Base-by-base conservation (phyloP, 2,329 filamentous ascomycete species). In the Juglanconis juglandina region DNA sequence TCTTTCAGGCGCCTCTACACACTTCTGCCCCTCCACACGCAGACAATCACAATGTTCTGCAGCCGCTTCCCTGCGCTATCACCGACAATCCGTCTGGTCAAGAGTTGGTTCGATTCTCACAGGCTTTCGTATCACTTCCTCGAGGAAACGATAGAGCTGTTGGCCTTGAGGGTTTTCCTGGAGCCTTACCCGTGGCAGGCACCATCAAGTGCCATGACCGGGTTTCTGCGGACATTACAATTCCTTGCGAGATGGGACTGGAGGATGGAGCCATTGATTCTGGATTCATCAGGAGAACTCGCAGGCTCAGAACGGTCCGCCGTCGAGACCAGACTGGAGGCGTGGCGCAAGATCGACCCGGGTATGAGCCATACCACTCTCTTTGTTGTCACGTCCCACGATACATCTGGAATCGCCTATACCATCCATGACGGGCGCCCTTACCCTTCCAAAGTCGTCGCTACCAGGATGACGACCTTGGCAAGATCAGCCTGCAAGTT, bases 181-280 rank as follows among this genome's bases (percentile, higher is more conserved):
- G 85, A 89, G 53, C 90, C 92, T 0, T 87, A 90, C 66, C 92
- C 95, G 0, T 97, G 91, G 89, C 77, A 83, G 42, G 77, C 83
- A 0, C 94, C 96, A 0, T 89, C 89, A 0, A 94, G 88, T 66
- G 81, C 88, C 9, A 87, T 87, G 67, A 88, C 89, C 0, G 95
- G 91, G 4, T 94, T 99, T 70, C 75, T 96, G 34, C 87, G 93
- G 30, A 90, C 91, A 1, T 78, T 99, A 1, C 78, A 88, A 37
- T 89, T 94, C 72, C 79, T 99, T 13, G 86, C 92, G 1, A 83
- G 87, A 47, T 99, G 95, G 92, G 92, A 98, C 72, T 99, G 95
- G 95, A 86, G 90, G 34, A 81, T 87, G 7, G 88, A 92, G 56
- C 90, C 95, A 1, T 79, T 98, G 37, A 81, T 96, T 39, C 81